phyloP scores from a whole-genome alignment of 2,329 filamentous ascomycete species.

The Harringtonia aguacate region DNA sequence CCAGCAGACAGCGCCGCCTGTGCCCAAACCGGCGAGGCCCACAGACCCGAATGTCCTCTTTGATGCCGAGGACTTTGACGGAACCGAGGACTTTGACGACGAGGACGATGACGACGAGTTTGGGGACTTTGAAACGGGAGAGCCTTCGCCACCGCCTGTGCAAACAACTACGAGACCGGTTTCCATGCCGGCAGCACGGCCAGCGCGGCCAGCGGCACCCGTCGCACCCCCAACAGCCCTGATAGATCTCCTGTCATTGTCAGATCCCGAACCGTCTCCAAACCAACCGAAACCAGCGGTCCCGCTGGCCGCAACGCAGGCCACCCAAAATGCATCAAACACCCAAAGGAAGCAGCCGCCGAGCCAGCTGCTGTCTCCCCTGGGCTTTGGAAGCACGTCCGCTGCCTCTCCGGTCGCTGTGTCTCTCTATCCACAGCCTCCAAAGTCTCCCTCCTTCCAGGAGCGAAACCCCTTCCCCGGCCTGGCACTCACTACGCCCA shows the following conservation, averaged over 20 bases:
- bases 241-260: constrained; percentile 11
- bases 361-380: constrained; percentile 19
- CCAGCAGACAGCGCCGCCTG: background rate
- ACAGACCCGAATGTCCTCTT: constrained; percentile 50
- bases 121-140: constrained; percentile 18
- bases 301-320: background rate
- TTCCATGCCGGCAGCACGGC: background rate
- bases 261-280: constrained; percentile 8
- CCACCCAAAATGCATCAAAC: background rate
- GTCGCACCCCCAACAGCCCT: constrained; percentile 2
- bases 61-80: constrained; percentile 48
- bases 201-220: too few species aligned
- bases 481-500: constrained; percentile 33
- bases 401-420: constrained; percentile 10
- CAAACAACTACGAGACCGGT: background rate
- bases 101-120: constrained; percentile 15
- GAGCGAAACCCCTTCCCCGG: constrained; percentile 42
- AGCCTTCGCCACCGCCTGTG: background rate
- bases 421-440: constrained; percentile 30
- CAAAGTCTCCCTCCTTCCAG: constrained; percentile 42
- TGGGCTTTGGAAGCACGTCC: constrained; percentile 19
- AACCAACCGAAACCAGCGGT: too few species aligned
- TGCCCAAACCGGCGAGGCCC: constrained; percentile 11
- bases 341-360: constrained; percentile 14
- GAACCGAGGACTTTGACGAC: constrained; percentile 23